These are phyloP conservation scores for Aphanomyces invadans DNA, from an alignment of 352 stramenopile genomes.

Conservation along the genomic window DNA sequence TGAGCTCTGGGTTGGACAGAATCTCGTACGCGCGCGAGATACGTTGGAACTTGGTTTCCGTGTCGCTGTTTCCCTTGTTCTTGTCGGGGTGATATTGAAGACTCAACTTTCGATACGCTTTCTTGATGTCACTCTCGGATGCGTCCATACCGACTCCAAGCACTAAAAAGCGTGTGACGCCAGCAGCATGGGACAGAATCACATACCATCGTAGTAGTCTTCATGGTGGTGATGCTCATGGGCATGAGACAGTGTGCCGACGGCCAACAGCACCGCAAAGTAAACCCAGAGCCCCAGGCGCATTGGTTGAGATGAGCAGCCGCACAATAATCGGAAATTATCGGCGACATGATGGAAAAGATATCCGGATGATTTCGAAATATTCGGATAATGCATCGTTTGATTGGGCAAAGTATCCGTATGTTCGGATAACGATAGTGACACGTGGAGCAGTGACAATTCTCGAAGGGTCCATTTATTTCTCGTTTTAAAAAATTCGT, in stretches of 20 bases:
- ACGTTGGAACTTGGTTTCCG: slow-evolving; percentile 83
- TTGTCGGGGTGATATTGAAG: slow-evolving; percentile 96
- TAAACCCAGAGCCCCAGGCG: not conserved
- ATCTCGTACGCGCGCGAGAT: slow-evolving; percentile 88
- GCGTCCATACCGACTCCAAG: slow-evolving; percentile 76
- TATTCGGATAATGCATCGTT: not conserved
- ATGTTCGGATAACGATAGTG: not conserved
- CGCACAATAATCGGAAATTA: not conserved
- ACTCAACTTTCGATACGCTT: slow-evolving; percentile 91
- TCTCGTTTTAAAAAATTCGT: too few species aligned
- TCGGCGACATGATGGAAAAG: too few species aligned
- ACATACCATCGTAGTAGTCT: slow-evolving; percentile 68
- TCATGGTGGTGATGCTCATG: slow-evolving; percentile 51
- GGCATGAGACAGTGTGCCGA: slow-evolving; percentile 10
- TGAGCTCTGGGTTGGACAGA: slow-evolving; percentile 83
- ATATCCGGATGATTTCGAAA: slow-evolving; percentile 14
- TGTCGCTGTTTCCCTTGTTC: slow-evolving; percentile 70
- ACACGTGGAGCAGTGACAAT: not conserved
- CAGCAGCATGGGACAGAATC: not conserved
- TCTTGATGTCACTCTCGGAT: slow-evolving; percentile 89
- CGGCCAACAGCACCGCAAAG: slow-evolving; percentile 7
- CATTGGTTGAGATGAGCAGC: not conserved
- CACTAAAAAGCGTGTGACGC: slow-evolving; percentile 29
- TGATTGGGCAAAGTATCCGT: not conserved
- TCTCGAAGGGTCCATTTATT: not conserved